Conservation (phyloP, 2,329 filamentous ascomycete species). For the Alternaria rosae region DNA sequence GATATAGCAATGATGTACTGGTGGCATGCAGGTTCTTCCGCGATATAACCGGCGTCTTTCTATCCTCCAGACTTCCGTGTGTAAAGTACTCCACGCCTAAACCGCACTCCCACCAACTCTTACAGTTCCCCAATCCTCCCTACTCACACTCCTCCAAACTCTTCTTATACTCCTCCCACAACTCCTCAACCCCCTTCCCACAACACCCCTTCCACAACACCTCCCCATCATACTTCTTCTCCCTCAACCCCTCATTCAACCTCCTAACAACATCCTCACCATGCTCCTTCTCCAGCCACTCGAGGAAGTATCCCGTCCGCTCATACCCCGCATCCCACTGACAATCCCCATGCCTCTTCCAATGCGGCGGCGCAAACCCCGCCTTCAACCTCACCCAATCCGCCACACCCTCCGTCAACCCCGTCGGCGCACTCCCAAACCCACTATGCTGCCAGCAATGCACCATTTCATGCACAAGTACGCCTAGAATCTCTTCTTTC, state of each 20-base stretch:
- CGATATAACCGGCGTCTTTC: not conserved
- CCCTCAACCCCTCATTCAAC: conserved; percentile 72
- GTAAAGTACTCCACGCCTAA: not conserved
- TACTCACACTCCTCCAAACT: conserved; percentile 46
- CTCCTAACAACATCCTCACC: conserved; percentile 60
- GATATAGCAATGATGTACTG: not conserved
- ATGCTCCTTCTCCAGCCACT: conserved; percentile 77
- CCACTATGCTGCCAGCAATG: conserved; percentile 91
- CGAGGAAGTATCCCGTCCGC: conserved; percentile 87
- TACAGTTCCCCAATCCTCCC: not conserved
- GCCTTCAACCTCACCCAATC: conserved; percentile 88
- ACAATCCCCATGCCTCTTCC: conserved; percentile 67
- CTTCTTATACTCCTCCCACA: conserved; percentile 77
- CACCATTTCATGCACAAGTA: conserved; percentile 90
- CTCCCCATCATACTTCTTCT: conserved; percentile 69
- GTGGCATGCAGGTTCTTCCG: not conserved
- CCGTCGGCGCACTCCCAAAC: conserved; percentile 64
- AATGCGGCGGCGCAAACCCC: conserved; percentile 79
- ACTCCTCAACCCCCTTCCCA: conserved; percentile 68
- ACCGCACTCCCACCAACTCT: not conserved
- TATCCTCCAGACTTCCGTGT: not conserved
- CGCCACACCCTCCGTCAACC: conserved; percentile 88
- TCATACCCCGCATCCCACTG: conserved; percentile 93
- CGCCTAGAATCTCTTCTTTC: conserved; percentile 75
- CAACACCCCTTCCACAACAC: conserved; percentile 73